phyloP scores from a whole-genome alignment of 495 filamentous ascomycete genomes.

The Podospora pseudocomata region DNA sequence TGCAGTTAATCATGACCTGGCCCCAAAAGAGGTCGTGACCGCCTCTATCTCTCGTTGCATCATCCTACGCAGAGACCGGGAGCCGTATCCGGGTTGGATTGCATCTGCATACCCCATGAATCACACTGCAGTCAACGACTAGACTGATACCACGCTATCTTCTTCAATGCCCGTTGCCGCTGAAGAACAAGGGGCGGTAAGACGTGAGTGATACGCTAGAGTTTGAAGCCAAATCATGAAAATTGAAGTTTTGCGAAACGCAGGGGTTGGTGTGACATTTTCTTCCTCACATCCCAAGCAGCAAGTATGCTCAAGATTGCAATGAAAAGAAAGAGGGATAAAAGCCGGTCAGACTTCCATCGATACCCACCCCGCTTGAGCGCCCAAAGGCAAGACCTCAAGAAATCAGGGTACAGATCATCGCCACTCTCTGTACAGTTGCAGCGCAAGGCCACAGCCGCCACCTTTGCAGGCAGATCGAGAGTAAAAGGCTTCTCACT shows the following conservation, averaged over 20 bases:
- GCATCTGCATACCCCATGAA: background rate
- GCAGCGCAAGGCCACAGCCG: slow-evolving; percentile 30
- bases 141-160: background rate
- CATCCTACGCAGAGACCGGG: background rate
- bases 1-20: background rate
- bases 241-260: background rate
- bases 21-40: background rate
- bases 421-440: slow-evolving; percentile 59
- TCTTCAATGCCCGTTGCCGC: background rate
- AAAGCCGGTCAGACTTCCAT: slow-evolving; percentile 62
- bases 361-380: slow-evolving; percentile 55
- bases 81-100: background rate
- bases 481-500: slow-evolving; percentile 53
- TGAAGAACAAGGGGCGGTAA: too few species aligned
- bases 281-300: slow-evolving; percentile 44
- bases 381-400: slow-evolving; percentile 52
- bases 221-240: background rate
- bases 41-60: background rate
- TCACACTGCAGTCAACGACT: background rate
- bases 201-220: too few species aligned
- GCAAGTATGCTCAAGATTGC: slow-evolving; percentile 33
- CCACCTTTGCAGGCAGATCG: slow-evolving; percentile 50
- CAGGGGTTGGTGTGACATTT: slow-evolving; percentile 3
- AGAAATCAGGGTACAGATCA: slow-evolving; percentile 57
- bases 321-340: slow-evolving; percentile 46